These are phyloP conservation scores for Suillus variegatus DNA, from an alignment of 768 basidiomycete species.

Conservation along the genomic window DNA sequence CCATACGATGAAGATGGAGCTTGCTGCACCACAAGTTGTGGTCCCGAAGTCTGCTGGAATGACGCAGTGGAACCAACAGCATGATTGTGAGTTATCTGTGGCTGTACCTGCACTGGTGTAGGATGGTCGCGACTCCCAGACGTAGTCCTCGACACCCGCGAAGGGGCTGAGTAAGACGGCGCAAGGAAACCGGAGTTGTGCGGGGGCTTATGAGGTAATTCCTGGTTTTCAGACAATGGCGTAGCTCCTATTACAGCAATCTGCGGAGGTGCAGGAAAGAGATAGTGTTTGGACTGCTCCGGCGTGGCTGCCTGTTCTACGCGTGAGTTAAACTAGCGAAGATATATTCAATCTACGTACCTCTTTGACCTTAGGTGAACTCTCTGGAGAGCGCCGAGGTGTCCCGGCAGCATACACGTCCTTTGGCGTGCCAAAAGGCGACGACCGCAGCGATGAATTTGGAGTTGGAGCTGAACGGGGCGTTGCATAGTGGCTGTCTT, in stretches of 20 bases:
- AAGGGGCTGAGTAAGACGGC: conserved; percentile 29
- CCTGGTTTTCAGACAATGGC: conserved; percentile 17
- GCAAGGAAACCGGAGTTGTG: conserved; percentile 27
- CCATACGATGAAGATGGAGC: neutral
- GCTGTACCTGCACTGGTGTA: conserved; percentile 13
- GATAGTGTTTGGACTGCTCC: conserved; percentile 18
- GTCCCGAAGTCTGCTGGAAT: conserved; percentile 14
- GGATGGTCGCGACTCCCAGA: conserved; percentile 26
- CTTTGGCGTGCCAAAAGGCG: conserved; percentile 16
- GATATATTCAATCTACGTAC: conserved; percentile 13
- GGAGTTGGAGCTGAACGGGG: conserved; percentile 20
- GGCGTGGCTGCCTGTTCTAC: conserved; percentile 21
- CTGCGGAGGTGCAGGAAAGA: conserved; percentile 25
- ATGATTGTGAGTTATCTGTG: neutral
- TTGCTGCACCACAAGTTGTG: neutral
- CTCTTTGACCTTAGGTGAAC: conserved; percentile 31
- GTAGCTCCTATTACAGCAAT: conserved; percentile 34
- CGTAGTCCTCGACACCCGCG: conserved; percentile 23
- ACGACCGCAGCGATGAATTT: conserved; percentile 26
- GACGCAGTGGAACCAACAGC: conserved; percentile 12
- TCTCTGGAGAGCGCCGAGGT: conserved; percentile 21
- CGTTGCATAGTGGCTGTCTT: conserved; percentile 20
- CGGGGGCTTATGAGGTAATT: conserved; percentile 24
- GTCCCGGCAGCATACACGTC: conserved; percentile 23
- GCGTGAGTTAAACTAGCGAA: conserved; percentile 14